Base-by-base conservation (phyloP, 2,329 filamentous ascomycete species). In the Alternaria arborescens region DNA sequence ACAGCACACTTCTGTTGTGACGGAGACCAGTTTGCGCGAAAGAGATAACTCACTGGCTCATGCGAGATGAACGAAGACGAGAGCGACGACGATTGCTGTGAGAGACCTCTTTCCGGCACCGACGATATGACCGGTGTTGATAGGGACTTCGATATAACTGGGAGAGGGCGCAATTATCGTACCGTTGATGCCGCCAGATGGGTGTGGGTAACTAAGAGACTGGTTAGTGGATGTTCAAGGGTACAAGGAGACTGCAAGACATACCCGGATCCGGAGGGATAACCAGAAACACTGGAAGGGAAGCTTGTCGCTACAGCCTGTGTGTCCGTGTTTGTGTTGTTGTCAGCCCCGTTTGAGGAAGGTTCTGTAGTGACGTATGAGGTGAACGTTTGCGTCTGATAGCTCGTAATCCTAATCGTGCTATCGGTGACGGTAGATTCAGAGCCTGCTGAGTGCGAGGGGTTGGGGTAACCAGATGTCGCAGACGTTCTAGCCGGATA, bases 231-330 rank as follows among this genome's bases (percentile, higher is more conserved):
- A 28, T 47, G n/a, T 16, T 36, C 11, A 22, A n/a, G 42, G n/a
- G 14, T 24, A 20, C 2, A 8, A 43, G 14, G 12, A 46, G 12
- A 32, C 30, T 30, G 4, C 34, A 43, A 42, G 14, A 66, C 65
- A 67, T 63, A 72, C 73, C 71, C 71, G 62, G 71, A 69, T 8
- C 70, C 71, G 26, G 70, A 74, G 3, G 73, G 69, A 47, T 24
- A 26, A 40, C 47, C 55, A 48, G 70, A 66, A 28, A 67, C 57
- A 52, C 60, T 64, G 1, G 71, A 69, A 14, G 64, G 65, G 14
- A 40, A 48, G 55, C 67, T 71, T 32, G 71, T 74, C 7, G 65
- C 43, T 4, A 62, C 56, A 51, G 64, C 66, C 28, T 67, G 46
- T n/a, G 63, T 67, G 3, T 67, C 59, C 6, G 68, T 67, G 20